Conservation (phyloP, 805 yeast species). For the Yarrowia sp. region DNA sequence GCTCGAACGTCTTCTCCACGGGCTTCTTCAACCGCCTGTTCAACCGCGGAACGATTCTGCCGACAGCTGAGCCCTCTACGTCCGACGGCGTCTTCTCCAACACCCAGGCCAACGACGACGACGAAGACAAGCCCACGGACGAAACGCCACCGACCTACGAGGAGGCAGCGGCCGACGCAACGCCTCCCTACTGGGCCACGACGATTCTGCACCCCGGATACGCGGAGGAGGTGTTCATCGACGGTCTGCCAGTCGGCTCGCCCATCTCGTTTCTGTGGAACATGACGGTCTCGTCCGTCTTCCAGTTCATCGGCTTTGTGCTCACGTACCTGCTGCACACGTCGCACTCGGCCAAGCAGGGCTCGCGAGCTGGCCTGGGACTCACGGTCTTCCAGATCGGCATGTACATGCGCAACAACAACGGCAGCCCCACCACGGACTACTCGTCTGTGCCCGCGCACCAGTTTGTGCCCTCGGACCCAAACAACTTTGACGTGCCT, state of each 20-base stretch:
- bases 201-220: slow-evolving; percentile 73
- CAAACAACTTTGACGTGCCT: slow-evolving; percentile 52
- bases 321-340: slow-evolving; percentile 89
- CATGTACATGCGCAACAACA: slow-evolving; percentile 44
- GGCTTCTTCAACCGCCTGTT: slow-evolving; percentile 17
- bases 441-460: slow-evolving; percentile 27
- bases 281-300: slow-evolving; percentile 79
- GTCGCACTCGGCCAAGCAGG: slow-evolving; percentile 95
- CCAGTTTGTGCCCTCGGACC: slow-evolving; percentile 55
- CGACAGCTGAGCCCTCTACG: background rate
- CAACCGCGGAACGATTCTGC: slow-evolving; percentile 5
- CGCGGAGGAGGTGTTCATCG: slow-evolving; percentile 86
- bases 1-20: slow-evolving; percentile 8
- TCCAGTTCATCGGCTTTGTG: slow-evolving; percentile 90
- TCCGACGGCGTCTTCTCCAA: slow-evolving; percentile 91
- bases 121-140: slow-evolving; percentile 35
- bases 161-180: slow-evolving; percentile 89
- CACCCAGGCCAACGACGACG: slow-evolving; percentile 72
- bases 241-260: slow-evolving; percentile 94
- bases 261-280: slow-evolving; percentile 89
- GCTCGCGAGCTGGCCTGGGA: slow-evolving; percentile 90
- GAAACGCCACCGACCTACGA: slow-evolving; percentile 85
- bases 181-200: slow-evolving; percentile 97
- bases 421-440: slow-evolving; percentile 9
- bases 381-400: slow-evolving; percentile 75